These are phyloP conservation scores for Anthracocystis setariae DNA, from an alignment of 1,284 basidiomycete genomes.

Conservation along the genomic window DNA sequence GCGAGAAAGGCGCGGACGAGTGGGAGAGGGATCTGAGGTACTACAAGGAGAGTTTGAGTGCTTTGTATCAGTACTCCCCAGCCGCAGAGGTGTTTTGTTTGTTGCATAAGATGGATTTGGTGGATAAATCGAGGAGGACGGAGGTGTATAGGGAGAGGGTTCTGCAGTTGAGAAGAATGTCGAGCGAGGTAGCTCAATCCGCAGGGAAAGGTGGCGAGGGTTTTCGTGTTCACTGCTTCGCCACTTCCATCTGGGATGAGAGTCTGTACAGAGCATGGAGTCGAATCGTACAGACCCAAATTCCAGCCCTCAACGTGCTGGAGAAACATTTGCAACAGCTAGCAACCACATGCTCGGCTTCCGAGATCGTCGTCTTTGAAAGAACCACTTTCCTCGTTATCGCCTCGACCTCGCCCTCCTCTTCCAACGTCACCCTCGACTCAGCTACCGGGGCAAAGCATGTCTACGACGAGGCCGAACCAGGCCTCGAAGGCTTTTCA, in stretches of 20 bases:
- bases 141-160: slow-evolving; percentile 73
- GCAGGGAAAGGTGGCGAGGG: slow-evolving; percentile 66
- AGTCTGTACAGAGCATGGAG: slow-evolving; percentile 99
- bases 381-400: slow-evolving; percentile 97
- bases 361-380: slow-evolving; percentile 95
- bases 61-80: slow-evolving; percentile 59
- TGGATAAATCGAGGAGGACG: slow-evolving; percentile 73
- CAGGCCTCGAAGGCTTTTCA: slow-evolving; percentile 44
- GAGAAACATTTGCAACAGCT: slow-evolving; percentile 85
- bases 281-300: slow-evolving; percentile 92
- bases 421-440: background rate
- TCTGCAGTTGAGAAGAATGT: slow-evolving; percentile 58
- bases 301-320: slow-evolving; percentile 90
- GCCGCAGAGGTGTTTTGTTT: slow-evolving; percentile 88
- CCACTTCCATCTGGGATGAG: slow-evolving; percentile 98
- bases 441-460: background rate
- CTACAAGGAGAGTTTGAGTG: slow-evolving; percentile 62
- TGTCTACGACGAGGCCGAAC: slow-evolving; percentile 31
- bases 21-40: slow-evolving; percentile 69
- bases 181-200: slow-evolving; percentile 44
- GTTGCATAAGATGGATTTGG: slow-evolving; percentile 93
- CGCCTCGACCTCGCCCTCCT: slow-evolving; percentile 63
- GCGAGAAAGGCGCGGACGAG: slow-evolving; percentile 69
- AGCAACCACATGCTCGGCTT: slow-evolving; percentile 83
- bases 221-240: slow-evolving; percentile 72